Evolutionary conservation across 2,329 filamentous ascomycete species (phyloP), one percentile per base, ranked within the genome.

Genomic region (Ophiocordyceps unilateralis): DNA sequence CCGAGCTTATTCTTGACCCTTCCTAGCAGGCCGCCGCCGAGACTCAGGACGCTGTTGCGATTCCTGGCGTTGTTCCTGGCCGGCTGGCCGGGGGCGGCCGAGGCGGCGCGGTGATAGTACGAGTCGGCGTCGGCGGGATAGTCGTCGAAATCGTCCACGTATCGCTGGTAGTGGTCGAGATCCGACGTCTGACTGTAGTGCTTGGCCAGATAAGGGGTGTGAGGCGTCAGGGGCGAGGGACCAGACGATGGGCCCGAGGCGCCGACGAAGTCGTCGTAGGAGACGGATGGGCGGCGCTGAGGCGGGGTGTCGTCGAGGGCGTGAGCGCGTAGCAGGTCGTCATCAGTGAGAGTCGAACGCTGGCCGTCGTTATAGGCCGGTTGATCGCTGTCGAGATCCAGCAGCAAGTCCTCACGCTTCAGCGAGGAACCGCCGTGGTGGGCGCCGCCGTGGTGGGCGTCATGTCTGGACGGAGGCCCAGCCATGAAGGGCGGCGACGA

Each of bases 221-320:
- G 61, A 14, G 54, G 47, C 41, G 44, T 15, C 45, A 46, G 36
- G 58, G 37, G 52, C 43, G 42, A 71, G 30, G 21, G 65, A 43
- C 61, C 61, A 40, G 67, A 60, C 20, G 68, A 58, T 30, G 52
- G 45, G 41, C 71, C 67, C 43, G 68, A 62, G 46, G 69, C 64
- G 47, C 89, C 89, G 48, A 96, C 81, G 59, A 95, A 96, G 54
- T 91, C 83, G 69, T 95, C 89, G 63, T 95, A 95, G 45, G 87
- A 93, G 42, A 89, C 78, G 22, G 88, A 95, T 42, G 87, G 84
- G 51, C 89, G 82, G 45, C 76, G 58, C 78, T 74, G 56, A 89
- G 66, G 40, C 93, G 69, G 78, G 51, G 93, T 82, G 59, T 94
- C 87, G 59, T 81, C 81, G 47, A 83, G 67, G n/a, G 81, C 76